Base-by-base conservation (phyloP, 2,329 filamentous ascomycete genomes). In the Gaeumannomyces tritici region DNA sequence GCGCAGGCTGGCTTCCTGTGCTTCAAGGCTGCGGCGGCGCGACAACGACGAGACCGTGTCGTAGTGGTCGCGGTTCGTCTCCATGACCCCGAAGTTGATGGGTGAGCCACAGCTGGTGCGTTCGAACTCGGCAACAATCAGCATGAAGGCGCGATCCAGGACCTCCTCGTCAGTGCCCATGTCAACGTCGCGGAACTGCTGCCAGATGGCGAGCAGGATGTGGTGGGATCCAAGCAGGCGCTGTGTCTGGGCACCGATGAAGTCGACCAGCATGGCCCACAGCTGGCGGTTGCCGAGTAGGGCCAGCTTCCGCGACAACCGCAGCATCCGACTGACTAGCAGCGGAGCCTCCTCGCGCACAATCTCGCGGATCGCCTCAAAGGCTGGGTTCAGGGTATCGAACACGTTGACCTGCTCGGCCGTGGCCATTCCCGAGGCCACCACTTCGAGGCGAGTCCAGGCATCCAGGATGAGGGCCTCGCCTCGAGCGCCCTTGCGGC, bases 291-390 rank as follows among this genome's bases (percentile, higher is more conserved):
- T 71, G 63, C 73, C 69, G 59, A 73, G 71, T 2, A 69, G 68
- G 26, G 73, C 67, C 24, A 75, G 73, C 29, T 73, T 74, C 71
- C 72, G 73, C 11, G 74, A 61, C n/a, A 75, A 66, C 42, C 71
- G 73, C 2, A 73, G 67, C n/a, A 70, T 74, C 13, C 73, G 69
- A 1, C 69, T 69, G 55, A 70, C 68, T 31, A 74, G 73, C 24
- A 72, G 64, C 9, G 73, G 73, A 35, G 73, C 74, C 60, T 74
- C 70, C 2, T 69, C 69, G 8, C 64, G 65, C 15, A 74, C 67
- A 42, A 75, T 70, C 62, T 73, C 70, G 18, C 72, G 72, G 55
- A 75, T 68, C 2, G 70, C 72, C 63, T 74, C 73, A 33, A 75
- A 75, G 0, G 73, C 71, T 5, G 73, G 73, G 11, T 68, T 69